Evolutionary conservation across 768 basidiomycete genomes (phyloP).

Genomic region (Bullera alba): DNA sequence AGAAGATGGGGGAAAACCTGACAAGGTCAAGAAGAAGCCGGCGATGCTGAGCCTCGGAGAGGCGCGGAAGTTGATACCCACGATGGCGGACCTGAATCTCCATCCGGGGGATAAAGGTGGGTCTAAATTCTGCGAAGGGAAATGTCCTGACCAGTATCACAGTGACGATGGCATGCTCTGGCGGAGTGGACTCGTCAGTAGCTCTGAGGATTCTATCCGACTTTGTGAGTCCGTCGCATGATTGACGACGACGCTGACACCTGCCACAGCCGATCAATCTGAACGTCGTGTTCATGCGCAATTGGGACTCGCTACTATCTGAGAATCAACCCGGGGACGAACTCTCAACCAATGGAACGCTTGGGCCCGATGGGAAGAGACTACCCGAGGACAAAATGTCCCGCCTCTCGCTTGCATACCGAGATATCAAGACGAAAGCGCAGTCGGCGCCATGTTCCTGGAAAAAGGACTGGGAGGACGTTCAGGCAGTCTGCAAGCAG

Average conservation of each 20-base stretch:
- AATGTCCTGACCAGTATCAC: not conserved
- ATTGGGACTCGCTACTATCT: slow-evolving; percentile 56
- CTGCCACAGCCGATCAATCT: slow-evolving; percentile 63
- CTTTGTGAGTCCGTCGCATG: slow-evolving; percentile 50
- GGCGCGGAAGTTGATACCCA: slow-evolving; percentile 10
- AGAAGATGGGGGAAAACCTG: too few relatives aligned
- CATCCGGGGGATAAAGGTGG: slow-evolving; percentile 28
- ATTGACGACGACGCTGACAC: not conserved
- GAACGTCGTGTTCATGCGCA: slow-evolving; percentile 88
- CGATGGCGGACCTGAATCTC: slow-evolving; percentile 16
- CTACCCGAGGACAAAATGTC: too few relatives aligned
- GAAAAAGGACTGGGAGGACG: slow-evolving; percentile 92
- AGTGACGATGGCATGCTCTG: slow-evolving; percentile 92
- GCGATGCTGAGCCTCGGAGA: too few relatives aligned
- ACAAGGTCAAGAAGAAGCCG: not conserved
- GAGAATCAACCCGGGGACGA: slow-evolving; percentile 15
- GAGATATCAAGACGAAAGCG: slow-evolving; percentile 26
- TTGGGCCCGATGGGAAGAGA: too few relatives aligned
- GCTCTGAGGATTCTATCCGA: slow-evolving; percentile 68
- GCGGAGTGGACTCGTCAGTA: slow-evolving; percentile 91
- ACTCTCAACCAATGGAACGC: too few relatives aligned
- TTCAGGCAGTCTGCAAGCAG: slow-evolving; percentile 66
- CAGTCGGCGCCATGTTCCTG: slow-evolving; percentile 71
- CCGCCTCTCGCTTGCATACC: too few relatives aligned
- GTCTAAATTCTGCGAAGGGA: not conserved